Evolutionary conservation across 768 basidiomycete species (phyloP).

Genomic region (Amanita inopinata): DNA sequence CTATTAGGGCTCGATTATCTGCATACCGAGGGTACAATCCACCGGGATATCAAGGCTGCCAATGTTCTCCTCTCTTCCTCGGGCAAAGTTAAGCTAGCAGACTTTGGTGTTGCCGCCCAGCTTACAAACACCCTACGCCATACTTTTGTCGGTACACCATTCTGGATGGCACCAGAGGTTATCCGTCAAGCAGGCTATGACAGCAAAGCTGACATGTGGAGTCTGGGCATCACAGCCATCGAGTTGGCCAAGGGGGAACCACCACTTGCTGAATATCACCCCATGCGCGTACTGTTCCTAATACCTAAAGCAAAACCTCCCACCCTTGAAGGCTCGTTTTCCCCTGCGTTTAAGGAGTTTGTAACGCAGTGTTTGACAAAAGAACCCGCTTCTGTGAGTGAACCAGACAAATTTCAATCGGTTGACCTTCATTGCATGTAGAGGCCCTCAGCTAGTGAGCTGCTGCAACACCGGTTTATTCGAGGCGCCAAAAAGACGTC

Average conservation of each 20-base stretch:
- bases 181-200: conserved; percentile 97
- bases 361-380: conserved; percentile 86
- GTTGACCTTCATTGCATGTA: conserved; percentile 21
- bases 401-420: not conserved
- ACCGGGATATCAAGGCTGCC: conserved; percentile 98
- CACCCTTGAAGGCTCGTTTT: conserved; percentile 78
- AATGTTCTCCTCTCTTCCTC: conserved; percentile 86
- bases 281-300: conserved; percentile 95
- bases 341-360: conserved; percentile 86
- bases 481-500: conserved; percentile 73
- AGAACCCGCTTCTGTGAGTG: conserved; percentile 67
- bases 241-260: conserved; percentile 98
- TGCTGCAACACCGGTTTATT: conserved; percentile 92
- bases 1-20: conserved; percentile 91
- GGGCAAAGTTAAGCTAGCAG: conserved; percentile 94
- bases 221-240: conserved; percentile 93
- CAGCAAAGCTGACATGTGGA: conserved; percentile 96
- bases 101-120: conserved; percentile 98
- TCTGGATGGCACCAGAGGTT: conserved; percentile 99
- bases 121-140: conserved; percentile 90
- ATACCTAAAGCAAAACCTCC: conserved; percentile 97
- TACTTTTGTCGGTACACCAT: conserved; percentile 95
- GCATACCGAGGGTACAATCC: conserved; percentile 93
- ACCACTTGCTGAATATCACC: conserved; percentile 93
- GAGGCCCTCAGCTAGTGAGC: conserved; percentile 87